Evolutionary conservation across 495 filamentous ascomycete species (phyloP).

Genomic region (Aspergillus panamensis): DNA sequence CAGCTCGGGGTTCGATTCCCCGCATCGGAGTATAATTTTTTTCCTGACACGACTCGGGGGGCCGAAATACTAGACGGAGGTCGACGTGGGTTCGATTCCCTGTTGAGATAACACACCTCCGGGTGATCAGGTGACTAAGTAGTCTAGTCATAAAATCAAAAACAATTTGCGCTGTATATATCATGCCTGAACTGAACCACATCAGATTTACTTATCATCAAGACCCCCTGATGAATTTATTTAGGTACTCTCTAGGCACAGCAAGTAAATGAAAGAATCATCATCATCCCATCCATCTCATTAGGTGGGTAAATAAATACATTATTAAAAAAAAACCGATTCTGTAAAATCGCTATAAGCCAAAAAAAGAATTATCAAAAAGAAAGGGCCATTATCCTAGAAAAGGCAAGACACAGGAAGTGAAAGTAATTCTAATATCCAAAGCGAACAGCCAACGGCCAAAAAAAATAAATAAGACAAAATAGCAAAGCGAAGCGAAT

Average conservation of each 20-base stretch:
- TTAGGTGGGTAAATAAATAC: background rate
- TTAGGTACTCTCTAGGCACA: too few relatives aligned
- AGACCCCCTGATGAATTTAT: too few relatives aligned
- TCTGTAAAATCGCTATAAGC: background rate
- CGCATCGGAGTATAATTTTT: conserved; percentile 24
- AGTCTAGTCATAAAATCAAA: too few relatives aligned
- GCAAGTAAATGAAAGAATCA: background rate
- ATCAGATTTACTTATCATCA: too few relatives aligned
- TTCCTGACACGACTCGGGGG: too few relatives aligned
- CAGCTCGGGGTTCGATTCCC: conserved; percentile 37
- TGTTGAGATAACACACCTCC: background rate
- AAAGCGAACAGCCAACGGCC: background rate
- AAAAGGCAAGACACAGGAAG: background rate
- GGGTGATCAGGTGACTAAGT: too few relatives aligned
- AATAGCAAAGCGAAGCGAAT: background rate
- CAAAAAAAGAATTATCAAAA: background rate
- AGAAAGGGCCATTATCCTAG: background rate
- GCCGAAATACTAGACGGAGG: too few relatives aligned
- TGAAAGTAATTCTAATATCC: background rate
- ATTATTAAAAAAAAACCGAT: background rate
- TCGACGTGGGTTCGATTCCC: too few relatives aligned
- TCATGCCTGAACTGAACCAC: too few relatives aligned
- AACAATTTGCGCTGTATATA: too few relatives aligned
- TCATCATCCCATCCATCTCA: background rate
- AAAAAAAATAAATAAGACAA: background rate